Base-by-base conservation (phyloP, 352 stramenopile genomes). In the Elongisporangium senticosum region DNA sequence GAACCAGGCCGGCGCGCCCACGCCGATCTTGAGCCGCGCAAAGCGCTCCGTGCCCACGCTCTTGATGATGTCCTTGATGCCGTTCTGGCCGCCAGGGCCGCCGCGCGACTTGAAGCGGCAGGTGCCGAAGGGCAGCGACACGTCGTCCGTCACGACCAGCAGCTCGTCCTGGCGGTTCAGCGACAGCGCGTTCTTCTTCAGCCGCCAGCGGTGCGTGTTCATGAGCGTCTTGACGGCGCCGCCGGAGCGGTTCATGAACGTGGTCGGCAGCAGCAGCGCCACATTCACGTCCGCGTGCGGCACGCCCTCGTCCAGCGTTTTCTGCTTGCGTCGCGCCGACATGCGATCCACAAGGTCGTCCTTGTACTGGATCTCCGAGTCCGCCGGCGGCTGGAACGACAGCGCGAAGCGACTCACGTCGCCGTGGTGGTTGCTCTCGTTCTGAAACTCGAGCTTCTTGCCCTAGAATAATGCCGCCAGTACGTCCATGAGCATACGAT, bases 231-330 rank as follows among this genome's bases (percentile, higher is more conserved):
- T 71, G 20, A 95, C 86, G 0, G 83, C 77, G 28, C 75, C 80
- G 17, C 86, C 86, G 8, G 82, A 93, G 55, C 83, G 84, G 65
- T 95, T 95, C 86, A 95, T 95, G 65, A 83, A 95, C 8, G 86
- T 95, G 7, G 71, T 80, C 0, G 86, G 86, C 15, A 88, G 67
- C 53, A 95, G 64, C 49, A 93, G 51, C 20, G 85, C 82, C 33
- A 94, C 77, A 58, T 93, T 90, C 33, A 93, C 86, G 26, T 73
- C 55, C 6, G 76, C 65, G 54, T 93, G 84, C 2, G 84, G 81
- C 7, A 93, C 86, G 28, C 86, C 84, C 37, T 93, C 81, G 2
- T 69, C 72, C 51, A 87, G 21, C 47, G 86, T 95, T 39, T 87
- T 83, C 21, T 86, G 78, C 60, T 90, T 89, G 50, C 82, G 77